Evolutionary conservation across 495 filamentous ascomycete species (phyloP), one percentile per base, ranked within the genome.

Genomic region (Choiromyces venosus): DNA sequence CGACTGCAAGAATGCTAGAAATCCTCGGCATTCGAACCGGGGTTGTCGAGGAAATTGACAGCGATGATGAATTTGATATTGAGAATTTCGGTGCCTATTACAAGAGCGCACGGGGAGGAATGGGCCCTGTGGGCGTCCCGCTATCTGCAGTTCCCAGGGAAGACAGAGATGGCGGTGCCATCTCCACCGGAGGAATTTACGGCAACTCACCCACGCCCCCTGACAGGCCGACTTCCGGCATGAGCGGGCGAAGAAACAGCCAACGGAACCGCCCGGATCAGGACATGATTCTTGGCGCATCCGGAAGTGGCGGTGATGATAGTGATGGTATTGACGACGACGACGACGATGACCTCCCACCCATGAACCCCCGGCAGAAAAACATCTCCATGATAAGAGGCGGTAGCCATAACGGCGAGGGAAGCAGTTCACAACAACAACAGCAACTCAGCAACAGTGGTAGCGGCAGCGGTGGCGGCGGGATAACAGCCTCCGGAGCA

Each of bases 41-140:
- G 4, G 95, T 98, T 21, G 91, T 97, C 2, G 95, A 99, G 78
- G 95, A 99, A 82, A 88, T 96, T 44, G 95, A 99, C 79, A 96
- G 91, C 8, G 95, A 99, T 80, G 95, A 99, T 81, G 95, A 99
- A 80, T 99, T 99, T 77, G 95, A 99, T 80, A 99, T 97, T 71
- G 95, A 99, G 42, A 74, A 56, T 12, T 64, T 75, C 35, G 90
- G 89, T 9, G 90, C 90, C 10, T 95, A 92, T 81, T 91, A 92
- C 82, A 94, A 94, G 82, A 87, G 87, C 73, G 87, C 88, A 73
- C 90, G 86, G 65, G 86, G 83, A 52, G 86, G 85, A 46, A 88
- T 87, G 46, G 91, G 86, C 9, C 85, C 93, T 56, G 94, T 93
- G 39, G 91, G 92, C 76, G 89, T 84, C 25, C 91, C 94, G n/a